Percentiles rank a stretch among this genome's conserved stretches.
Conservation (phyloP, 495 filamentous ascomycete species). For the Symbiotaphrina buchneri region DNA sequence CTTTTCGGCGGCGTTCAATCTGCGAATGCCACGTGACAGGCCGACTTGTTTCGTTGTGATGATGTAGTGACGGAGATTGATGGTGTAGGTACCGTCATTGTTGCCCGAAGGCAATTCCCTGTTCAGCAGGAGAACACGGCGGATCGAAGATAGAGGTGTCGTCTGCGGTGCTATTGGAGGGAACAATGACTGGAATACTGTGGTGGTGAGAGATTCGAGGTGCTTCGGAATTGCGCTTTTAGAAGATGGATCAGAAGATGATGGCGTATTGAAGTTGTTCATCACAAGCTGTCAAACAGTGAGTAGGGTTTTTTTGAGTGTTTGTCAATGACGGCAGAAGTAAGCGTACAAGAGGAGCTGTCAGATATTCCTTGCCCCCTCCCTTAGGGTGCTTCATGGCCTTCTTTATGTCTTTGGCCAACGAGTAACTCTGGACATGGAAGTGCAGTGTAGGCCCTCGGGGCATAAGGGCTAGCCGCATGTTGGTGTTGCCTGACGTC, state of each 20-base stretch:
- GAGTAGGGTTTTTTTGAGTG: slow-evolving; percentile 1
- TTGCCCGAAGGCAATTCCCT: slow-evolving; percentile 37
- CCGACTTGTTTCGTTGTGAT: slow-evolving; percentile 77
- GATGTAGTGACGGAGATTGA: slow-evolving; percentile 85
- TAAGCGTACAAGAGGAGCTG: slow-evolving; percentile 42
- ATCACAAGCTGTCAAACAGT: slow-evolving; percentile 51
- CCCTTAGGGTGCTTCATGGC: slow-evolving; percentile 61
- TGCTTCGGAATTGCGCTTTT: slow-evolving; percentile 49
- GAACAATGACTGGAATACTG: slow-evolving; percentile 90
- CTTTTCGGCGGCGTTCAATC: slow-evolving; percentile 75
- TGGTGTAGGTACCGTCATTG: slow-evolving; percentile 42
- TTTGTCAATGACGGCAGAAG: neutral
- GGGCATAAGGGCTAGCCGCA: slow-evolving; percentile 75
- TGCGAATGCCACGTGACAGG: slow-evolving; percentile 57
- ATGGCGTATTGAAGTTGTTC: slow-evolving; percentile 78
- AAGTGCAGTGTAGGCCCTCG: slow-evolving; percentile 87
- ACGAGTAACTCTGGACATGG: slow-evolving; percentile 85
- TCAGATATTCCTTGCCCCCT: slow-evolving; percentile 61
- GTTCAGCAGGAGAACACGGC: slow-evolving; percentile 74
- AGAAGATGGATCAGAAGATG: slow-evolving; percentile 40
- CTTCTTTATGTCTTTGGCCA: slow-evolving; percentile 72
- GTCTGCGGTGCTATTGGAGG: slow-evolving; percentile 86
- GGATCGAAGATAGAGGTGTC: slow-evolving; percentile 71
- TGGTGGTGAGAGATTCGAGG: slow-evolving; percentile 80
- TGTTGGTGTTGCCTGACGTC: slow-evolving; percentile 69